Base-by-base conservation (phyloP, 768 basidiomycete genomes). In the Clavaria fumosa region DNA sequence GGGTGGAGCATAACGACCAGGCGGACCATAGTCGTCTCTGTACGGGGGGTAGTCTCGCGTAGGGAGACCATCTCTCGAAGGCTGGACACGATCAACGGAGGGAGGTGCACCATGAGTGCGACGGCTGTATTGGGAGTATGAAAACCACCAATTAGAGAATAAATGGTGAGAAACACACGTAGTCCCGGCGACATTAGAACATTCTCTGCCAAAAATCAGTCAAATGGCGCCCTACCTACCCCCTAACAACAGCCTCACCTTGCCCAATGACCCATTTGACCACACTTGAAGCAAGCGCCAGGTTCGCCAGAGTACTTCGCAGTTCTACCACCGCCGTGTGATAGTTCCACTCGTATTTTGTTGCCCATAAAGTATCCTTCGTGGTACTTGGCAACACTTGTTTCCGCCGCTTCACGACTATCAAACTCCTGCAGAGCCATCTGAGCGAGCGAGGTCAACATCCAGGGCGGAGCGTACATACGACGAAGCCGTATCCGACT, bases 321-420 rank as follows among this genome's bases (percentile, higher is more conserved):
- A 10, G 78, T 75, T 40, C 82, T 67, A 11, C 83, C 80, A 36
- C 84, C 83, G 21, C 83, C 82, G 53, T 78, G 83, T 22, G 86
- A 88, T 10, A 78, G 60, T 51, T 89, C 86, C 7, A 89, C 86
- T 7, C 81, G 75, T 39, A 90, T 86, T 62, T 83, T 86, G 55
- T 85, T 86, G 30, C 86, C 85, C 83, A 90, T 84, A 54, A 90
- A 90, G 44, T 66, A 78, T 1, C 85, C 84, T 61, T 88, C 84
- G 44, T 90, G 71, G 48, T 89, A 90, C 52, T 86, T 86, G 4
- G 75, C 71, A 4, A 89, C 82, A 42, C 83, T 84, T 54, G 83
- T 78, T 52, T 88, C 83, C 1, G 85, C 85, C 27, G 85, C 79
- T 47, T 79, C 76, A 32, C 71, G 69, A 35, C 41, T 77, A 22